Conservation (phyloP, 2,329 filamentous ascomycete genomes). For the Mariannaea elegans region DNA sequence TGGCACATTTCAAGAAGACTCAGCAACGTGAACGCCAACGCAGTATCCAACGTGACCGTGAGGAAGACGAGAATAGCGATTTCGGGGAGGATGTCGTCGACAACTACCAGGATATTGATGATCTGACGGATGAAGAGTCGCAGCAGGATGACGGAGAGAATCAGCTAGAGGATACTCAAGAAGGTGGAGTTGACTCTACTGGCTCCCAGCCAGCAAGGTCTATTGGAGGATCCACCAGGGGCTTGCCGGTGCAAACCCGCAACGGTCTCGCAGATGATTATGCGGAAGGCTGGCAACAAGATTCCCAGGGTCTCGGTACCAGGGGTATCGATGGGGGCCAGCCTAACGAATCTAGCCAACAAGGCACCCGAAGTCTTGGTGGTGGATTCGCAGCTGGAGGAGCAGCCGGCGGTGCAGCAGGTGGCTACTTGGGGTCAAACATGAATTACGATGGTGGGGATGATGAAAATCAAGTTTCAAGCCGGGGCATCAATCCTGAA, state of each 20-base stretch:
- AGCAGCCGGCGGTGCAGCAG: background rate
- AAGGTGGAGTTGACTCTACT: background rate
- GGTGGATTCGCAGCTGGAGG: background rate
- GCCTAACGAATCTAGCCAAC: background rate
- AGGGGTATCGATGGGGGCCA: background rate
- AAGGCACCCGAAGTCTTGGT: background rate
- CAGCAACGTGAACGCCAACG: background rate
- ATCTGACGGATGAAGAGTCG: constrained; percentile 11
- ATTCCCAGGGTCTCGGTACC: background rate
- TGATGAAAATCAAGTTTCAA: constrained; percentile 1
- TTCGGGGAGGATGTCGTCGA: constrained; percentile 19
- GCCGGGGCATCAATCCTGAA: background rate
- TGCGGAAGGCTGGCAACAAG: background rate
- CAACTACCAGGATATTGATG: constrained; percentile 24
- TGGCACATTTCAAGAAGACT: constrained; percentile 17
- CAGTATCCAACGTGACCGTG: background rate
- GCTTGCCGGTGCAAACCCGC: background rate
- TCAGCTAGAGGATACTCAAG: background rate
- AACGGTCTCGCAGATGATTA: background rate
- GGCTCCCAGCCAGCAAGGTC: constrained; percentile 1
- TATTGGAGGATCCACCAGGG: constrained; percentile 2
- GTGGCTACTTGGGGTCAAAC: background rate
- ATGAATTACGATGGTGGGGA: background rate
- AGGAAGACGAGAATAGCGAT: constrained; percentile 21
- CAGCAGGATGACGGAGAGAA: background rate